Percentiles rank a stretch among this genome's conserved stretches.
Conservation (phyloP, 441 rosid genomes). For the Aleurites moluccanus region DNA sequence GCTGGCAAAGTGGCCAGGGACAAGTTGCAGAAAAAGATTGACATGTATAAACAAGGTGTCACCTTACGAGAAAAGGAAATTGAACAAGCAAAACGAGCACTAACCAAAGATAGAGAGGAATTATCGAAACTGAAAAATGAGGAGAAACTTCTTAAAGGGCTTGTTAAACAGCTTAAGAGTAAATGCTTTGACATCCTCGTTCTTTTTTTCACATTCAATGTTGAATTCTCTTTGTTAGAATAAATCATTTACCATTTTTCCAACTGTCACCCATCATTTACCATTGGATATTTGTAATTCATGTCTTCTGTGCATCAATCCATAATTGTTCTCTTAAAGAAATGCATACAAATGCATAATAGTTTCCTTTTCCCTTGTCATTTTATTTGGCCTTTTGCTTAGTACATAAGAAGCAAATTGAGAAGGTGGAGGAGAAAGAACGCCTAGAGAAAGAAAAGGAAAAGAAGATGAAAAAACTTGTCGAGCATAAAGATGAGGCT, state of each 20-base stretch:
- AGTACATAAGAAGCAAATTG: slow-evolving; percentile 86
- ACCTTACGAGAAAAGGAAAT: slow-evolving; percentile 50
- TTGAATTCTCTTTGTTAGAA: slow-evolving; percentile 4
- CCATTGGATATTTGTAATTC: too few relatives aligned
- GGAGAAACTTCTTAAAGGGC: slow-evolving; percentile 65
- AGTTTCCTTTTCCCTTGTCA: background rate
- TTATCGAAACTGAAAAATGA: slow-evolving; percentile 60
- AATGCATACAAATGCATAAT: background rate
- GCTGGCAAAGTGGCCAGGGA: slow-evolving; percentile 86
- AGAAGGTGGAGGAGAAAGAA: slow-evolving; percentile 79
- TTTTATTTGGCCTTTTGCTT: slow-evolving; percentile 1
- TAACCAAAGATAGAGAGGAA: slow-evolving; percentile 69
- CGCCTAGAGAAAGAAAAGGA: slow-evolving; percentile 76
- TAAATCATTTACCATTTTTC: background rate
- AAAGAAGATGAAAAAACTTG: slow-evolving; percentile 62
- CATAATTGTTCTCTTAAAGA: background rate
- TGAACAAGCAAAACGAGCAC: slow-evolving; percentile 53
- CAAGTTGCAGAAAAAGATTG: slow-evolving; percentile 68
- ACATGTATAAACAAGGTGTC: slow-evolving; percentile 65
- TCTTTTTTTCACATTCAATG: background rate
- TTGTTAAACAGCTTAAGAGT: slow-evolving; percentile 83
- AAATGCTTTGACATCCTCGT: slow-evolving; percentile 5
- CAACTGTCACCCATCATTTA: too few relatives aligned
- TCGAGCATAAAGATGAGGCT: slow-evolving; percentile 45
- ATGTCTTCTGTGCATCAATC: background rate